Conservation (phyloP, 140 eudicot species). For the Flaveria floridana region DNA sequence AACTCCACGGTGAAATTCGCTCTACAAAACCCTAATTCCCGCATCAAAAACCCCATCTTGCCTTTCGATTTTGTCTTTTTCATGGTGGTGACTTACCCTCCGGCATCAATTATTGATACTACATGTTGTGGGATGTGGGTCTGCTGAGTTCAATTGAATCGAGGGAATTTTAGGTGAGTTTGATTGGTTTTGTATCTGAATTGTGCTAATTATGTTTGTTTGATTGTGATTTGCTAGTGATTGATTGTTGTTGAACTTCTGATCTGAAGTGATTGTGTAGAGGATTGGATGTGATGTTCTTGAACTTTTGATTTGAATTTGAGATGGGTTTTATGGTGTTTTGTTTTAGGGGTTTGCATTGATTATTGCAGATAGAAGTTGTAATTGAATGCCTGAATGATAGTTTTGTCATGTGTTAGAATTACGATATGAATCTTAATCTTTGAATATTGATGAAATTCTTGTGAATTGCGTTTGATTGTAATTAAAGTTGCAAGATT, state of each 20-base stretch:
- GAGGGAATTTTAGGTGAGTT: conserved; percentile 25
- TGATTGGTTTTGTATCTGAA: not conserved
- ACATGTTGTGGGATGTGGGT: conserved; percentile 18
- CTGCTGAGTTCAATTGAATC: not conserved
- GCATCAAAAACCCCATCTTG: not conserved
- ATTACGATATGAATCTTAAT: not conserved
- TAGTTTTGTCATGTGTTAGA: not conserved
- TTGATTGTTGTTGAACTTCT: not conserved
- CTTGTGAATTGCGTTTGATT: not conserved
- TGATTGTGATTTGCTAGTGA: conserved; percentile 14
- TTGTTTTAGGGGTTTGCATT: conserved; percentile 25
- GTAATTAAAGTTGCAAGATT: conserved; percentile 15
- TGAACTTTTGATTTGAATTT: conserved; percentile 17
- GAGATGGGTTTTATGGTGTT: conserved; percentile 14
- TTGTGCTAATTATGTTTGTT: not conserved
- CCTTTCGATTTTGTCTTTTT: not conserved
- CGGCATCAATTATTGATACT: not conserved
- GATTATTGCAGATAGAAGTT: conserved; percentile 19
- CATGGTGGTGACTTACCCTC: not conserved
- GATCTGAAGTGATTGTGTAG: conserved; percentile 18
- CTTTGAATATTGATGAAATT: conserved; percentile 20
- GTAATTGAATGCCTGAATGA: not conserved
- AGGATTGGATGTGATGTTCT: not conserved
- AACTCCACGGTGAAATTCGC: conserved; percentile 15
- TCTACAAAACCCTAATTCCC: conserved; percentile 18